Conservation (phyloP, 1,284 basidiomycete genomes). For the Mycena sp. region DNA sequence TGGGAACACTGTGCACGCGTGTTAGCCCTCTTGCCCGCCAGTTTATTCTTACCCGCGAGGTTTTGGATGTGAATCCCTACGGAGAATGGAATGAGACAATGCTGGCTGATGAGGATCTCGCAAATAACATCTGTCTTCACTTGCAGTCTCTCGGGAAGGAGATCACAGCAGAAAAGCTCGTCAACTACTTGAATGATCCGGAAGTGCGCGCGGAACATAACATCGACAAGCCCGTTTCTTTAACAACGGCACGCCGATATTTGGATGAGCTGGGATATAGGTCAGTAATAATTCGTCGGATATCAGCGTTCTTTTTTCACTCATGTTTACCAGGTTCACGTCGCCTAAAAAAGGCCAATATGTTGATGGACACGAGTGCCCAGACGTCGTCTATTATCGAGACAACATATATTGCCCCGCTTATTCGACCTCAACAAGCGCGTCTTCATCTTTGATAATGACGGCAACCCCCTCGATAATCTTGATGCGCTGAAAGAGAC, state of each 20-base stretch:
- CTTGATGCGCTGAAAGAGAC: too few species aligned
- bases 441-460: neutral
- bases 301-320: neutral
- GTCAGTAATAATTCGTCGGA: neutral
- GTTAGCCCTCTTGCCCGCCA: neutral
- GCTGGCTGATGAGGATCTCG: neutral
- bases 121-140: too few species aligned
- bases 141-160: neutral
- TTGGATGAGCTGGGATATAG: neutral
- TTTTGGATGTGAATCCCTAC: neutral
- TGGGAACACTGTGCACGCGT: neutral
- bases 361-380: slow-evolving; percentile 6
- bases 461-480: neutral
- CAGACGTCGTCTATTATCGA: too few species aligned
- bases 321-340: slow-evolving; percentile 18
- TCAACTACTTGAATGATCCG: neutral
- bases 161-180: neutral
- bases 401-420: slow-evolving; percentile 2
- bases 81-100: neutral
- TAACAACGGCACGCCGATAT: neutral
- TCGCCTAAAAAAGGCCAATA: slow-evolving; percentile 3
- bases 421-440: neutral
- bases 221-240: neutral
- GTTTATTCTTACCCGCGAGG: too few species aligned
- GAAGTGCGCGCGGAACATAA: slow-evolving; percentile 4